These are phyloP conservation scores for Byssoonygena ceratinophila DNA, from an alignment of 2,329 filamentous ascomycete species.

Conservation along the genomic window DNA sequence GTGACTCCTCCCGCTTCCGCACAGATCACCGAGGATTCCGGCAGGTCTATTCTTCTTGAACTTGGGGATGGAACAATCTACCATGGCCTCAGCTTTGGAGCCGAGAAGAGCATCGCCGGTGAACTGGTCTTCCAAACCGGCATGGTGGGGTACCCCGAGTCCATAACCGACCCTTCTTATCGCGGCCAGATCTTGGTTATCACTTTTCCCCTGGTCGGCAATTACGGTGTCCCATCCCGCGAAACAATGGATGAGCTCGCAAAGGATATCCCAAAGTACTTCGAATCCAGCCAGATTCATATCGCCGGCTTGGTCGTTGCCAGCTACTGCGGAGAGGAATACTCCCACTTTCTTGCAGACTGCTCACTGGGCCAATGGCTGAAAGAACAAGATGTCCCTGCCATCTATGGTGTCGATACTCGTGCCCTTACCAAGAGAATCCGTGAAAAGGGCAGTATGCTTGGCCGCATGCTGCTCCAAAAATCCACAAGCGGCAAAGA, in stretches of 20 bases:
- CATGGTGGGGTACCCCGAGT: constrained; percentile 98
- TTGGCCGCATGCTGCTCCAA: constrained; percentile 75
- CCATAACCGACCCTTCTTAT: constrained; percentile 78
- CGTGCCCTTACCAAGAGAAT: constrained; percentile 89
- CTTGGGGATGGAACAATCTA: constrained; percentile 83
- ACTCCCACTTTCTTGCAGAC: constrained; percentile 81
- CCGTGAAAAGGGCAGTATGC: constrained; percentile 87
- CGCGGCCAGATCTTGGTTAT: constrained; percentile 92
- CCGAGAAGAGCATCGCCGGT: constrained; percentile 84
- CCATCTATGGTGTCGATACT: constrained; percentile 92
- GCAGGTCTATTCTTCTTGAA: constrained; percentile 71
- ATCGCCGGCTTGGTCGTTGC: constrained; percentile 84
- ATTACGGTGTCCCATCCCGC: constrained; percentile 90
- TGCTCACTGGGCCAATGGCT: constrained; percentile 91
- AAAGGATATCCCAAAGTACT: constrained; percentile 76
- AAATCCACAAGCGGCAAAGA: constrained; percentile 37
- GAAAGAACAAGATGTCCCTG: constrained; percentile 88
- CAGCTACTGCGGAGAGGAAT: constrained; percentile 88
- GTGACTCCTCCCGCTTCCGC: constrained; percentile 50
- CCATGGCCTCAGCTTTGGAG: constrained; percentile 94
- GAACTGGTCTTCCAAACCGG: constrained; percentile 99
- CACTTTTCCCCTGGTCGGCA: constrained; percentile 89
- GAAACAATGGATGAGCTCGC: constrained; percentile 76
- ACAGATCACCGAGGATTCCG: constrained; percentile 42
- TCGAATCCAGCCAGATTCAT: constrained; percentile 87